A percentile compares a stretch with the other conserved stretches of the same genome.
These are phyloP conservation scores for Sugiyamaella qingdaonensis DNA, from an alignment of 805 yeast genomes.

Conservation along the genomic window DNA sequence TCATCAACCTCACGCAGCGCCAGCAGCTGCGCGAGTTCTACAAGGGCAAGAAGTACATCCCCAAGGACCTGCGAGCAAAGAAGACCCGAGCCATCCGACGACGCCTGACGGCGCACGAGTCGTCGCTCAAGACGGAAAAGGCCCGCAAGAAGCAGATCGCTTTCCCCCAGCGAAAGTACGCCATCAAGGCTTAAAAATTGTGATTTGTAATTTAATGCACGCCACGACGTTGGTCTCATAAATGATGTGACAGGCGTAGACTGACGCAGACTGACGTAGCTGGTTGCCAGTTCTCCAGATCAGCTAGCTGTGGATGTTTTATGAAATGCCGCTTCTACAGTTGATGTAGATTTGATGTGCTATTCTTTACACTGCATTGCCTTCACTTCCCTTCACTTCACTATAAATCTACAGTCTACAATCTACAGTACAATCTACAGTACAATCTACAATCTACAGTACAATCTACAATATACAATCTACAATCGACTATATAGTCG, in stretches of 20 bases:
- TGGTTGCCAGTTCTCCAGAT: too few species aligned
- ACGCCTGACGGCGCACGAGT: constrained; percentile 84
- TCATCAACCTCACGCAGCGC: constrained; percentile 96
- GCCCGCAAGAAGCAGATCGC: constrained; percentile 89
- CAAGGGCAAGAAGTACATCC: constrained; percentile 80
- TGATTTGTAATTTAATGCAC: not conserved
- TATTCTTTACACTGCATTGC: too few species aligned
- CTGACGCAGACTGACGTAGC: too few species aligned
- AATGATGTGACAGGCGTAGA: not conserved
- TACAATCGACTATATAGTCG: too few species aligned
- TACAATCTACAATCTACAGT: too few species aligned
- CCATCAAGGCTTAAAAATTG: constrained; percentile 81
- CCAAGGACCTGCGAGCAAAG: constrained; percentile 99
- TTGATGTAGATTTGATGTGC: too few species aligned
- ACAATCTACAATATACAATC: too few species aligned
- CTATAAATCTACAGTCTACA: too few species aligned
- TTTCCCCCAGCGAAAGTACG: constrained; percentile 98
- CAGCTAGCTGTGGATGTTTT: too few species aligned
- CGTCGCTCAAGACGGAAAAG: constrained; percentile 75
- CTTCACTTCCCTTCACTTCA: too few species aligned
- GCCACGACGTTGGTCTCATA: not conserved
- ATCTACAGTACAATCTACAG: too few species aligned
- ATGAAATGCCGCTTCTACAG: too few species aligned
- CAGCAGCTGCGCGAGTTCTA: constrained; percentile 90
- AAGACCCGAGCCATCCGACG: constrained; percentile 99